These are phyloP conservation scores for Papiliotrema fonsecae DNA, from an alignment of 1,284 basidiomycete genomes.

Conservation along the genomic window DNA sequence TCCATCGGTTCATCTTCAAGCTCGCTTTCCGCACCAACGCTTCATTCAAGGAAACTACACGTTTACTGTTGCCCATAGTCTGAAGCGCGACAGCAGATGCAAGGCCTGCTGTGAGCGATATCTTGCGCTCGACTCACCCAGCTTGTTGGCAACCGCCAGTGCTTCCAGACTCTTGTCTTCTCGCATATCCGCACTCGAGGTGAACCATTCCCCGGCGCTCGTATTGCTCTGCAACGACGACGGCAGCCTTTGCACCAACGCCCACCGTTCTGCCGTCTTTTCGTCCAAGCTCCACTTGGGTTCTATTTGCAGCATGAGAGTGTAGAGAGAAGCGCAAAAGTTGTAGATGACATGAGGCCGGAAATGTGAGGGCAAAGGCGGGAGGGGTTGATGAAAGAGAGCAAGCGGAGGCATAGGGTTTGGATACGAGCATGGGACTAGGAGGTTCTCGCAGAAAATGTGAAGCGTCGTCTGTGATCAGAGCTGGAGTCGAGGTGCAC, in stretches of 20 bases:
- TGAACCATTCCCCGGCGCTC: conserved; percentile 39
- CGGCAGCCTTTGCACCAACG: conserved; percentile 36
- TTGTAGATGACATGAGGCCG: conserved; percentile 36
- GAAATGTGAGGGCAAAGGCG: conserved; percentile 36
- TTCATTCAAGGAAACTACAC: conserved; percentile 21
- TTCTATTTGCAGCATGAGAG: conserved; percentile 31
- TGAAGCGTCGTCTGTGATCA: conserved; percentile 35
- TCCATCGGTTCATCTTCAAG: conserved; percentile 38
- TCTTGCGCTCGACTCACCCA: conserved; percentile 23
- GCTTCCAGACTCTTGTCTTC: conserved; percentile 12
- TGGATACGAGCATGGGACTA: conserved; percentile 39
- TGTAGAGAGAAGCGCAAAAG: conserved; percentile 35
- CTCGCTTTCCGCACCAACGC: conserved; percentile 32
- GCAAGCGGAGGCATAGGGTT: conserved; percentile 37
- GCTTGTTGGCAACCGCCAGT: conserved; percentile 20
- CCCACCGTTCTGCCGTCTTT: conserved; percentile 29
- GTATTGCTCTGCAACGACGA: conserved; percentile 4
- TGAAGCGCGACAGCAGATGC: conserved; percentile 29
- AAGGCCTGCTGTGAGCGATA: conserved; percentile 15
- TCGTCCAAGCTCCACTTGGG: conserved; percentile 14
- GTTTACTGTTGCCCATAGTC: conserved; percentile 13
- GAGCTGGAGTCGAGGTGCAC: conserved; percentile 4
- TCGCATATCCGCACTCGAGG: conserved; percentile 26
- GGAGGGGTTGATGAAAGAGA: conserved; percentile 33
- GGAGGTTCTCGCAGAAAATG: conserved; percentile 35